Evolutionary conservation across 306 rosid genomes (phyloP).

Genomic region (Ammopiptanthus mongolicus): DNA sequence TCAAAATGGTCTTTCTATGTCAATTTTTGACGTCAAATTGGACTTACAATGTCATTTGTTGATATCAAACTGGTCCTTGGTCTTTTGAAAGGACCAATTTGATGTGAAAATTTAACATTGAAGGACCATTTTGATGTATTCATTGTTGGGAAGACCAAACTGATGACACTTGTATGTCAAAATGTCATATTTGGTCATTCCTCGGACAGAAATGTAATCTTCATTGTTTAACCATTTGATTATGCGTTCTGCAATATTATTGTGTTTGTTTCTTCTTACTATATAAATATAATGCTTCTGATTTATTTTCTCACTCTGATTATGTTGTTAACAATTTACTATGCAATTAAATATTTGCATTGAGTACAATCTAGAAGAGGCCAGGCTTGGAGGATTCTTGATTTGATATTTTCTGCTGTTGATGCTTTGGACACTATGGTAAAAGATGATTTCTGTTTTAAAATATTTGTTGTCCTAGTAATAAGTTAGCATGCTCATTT

Average conservation of each 20-base stretch:
- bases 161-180: too few relatives aligned
- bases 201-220: background rate
- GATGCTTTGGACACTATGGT: background rate
- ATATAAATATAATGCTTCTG: background rate
- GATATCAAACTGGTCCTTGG: too few relatives aligned
- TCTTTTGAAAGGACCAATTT: too few relatives aligned
- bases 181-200: background rate
- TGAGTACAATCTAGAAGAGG: background rate
- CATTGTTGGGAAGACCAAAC: too few relatives aligned
- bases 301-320: background rate
- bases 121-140: too few relatives aligned
- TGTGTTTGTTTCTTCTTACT: background rate
- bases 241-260: background rate
- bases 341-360: background rate
- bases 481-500: background rate
- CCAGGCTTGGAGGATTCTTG: background rate
- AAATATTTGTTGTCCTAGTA: background rate
- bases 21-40: too few relatives aligned
- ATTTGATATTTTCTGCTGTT: constrained; percentile 4
- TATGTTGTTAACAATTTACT: background rate
- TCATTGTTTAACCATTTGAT: background rate
- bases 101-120: too few relatives aligned
- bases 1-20: too few relatives aligned
- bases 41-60: too few relatives aligned
- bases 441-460: background rate